Base-by-base conservation (phyloP, 345 rosid genomes). In the Lagerstroemia speciosa region DNA sequence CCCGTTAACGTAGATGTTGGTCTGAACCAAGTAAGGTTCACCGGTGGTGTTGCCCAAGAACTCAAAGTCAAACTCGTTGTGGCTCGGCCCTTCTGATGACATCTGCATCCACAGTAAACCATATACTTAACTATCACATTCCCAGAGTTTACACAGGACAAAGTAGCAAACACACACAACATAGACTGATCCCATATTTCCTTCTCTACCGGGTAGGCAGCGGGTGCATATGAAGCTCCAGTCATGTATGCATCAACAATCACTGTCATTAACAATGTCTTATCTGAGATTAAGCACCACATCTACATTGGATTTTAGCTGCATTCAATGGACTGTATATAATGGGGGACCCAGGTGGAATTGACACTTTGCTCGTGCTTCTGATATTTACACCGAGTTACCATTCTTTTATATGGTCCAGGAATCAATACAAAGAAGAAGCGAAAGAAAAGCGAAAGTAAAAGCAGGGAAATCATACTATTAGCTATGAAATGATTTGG, bases 1-100 rank as follows among this genome's bases (percentile, higher is more conserved):
- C 9, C 99, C 98, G 70, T 95, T 95, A 37, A 95, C 94, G 30
- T 82, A 95, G 22, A 95, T 72, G 66, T 95, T 95, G 45, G 99
- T 95, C 67, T 95, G 99, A 19, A 95, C 83, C 63, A 85, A 27
- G 79, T 92, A 95, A 0, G 99, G 99, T 55, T 95, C 99, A 0
- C 99, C 99, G 0, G 94, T 80, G 17, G 86, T 85, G 81, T 95
- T 95, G 0, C 99, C 99, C 60, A 95, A 78, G 81, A 95, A 95
- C 84, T 95, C 99, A 15, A 87, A 95, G 67, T 95, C 99, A 32
- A 95, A 95, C 72, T 95, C 99, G 69, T 92, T 87, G 83, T 92
- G 99, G 62, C 72, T 80, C 11, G 98, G 76, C 30, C 99, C 99
- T 0, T 95, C 97, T 0, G 99, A 95, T 72, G 99, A 92, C 99